Base-by-base conservation (phyloP, 768 basidiomycete species). In the Cyathus striatus region DNA sequence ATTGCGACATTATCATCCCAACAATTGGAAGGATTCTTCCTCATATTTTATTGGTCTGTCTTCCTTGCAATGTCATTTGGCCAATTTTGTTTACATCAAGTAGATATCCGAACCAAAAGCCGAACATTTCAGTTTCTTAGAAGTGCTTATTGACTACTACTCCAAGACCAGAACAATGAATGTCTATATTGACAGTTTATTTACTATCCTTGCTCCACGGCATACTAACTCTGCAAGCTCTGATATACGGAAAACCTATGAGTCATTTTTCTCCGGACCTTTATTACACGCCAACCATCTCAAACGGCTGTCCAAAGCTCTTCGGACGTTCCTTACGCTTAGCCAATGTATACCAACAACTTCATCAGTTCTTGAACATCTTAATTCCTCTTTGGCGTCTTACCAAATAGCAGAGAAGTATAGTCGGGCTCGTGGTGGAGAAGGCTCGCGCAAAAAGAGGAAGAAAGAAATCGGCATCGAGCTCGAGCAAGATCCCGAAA, bases 101-200 rank as follows among this genome's bases (percentile, higher is more conserved):
- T 26, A 74, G 70, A 55, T 65, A 33, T 50, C 59, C 18, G 44
- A 45, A 14, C 30, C 53, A 7, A 49, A 54, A 30, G 47, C 49
- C 5, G 48, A 61, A 2, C 47, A 54, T 37, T 53, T 59, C 46
- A 45, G 45, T 5, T 75, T 84, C 47, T 70, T 89, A 21, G 60
- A 72, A 6, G 68, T 76, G 14, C 54, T 86, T 16, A 68, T 89
- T 12, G 73, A 76, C 17, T 86, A 80, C 50, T 79, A 88, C 60
- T 64, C 65, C 23, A 88, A 86, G 61, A 89, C 86, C 2, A 79
- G 87, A 17, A 82, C 80, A 1, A 54, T 89, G 23, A 69, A 78
- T 40, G 47, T 61, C 2, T 70, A 83, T 46, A 59, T 78, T 24
- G 60, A 62, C 25, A 55, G 59, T 14, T 55, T 85, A 23, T 58